phyloP scores from a whole-genome alignment of 345 rosid genomes.

The Moricandia arvensis region DNA sequence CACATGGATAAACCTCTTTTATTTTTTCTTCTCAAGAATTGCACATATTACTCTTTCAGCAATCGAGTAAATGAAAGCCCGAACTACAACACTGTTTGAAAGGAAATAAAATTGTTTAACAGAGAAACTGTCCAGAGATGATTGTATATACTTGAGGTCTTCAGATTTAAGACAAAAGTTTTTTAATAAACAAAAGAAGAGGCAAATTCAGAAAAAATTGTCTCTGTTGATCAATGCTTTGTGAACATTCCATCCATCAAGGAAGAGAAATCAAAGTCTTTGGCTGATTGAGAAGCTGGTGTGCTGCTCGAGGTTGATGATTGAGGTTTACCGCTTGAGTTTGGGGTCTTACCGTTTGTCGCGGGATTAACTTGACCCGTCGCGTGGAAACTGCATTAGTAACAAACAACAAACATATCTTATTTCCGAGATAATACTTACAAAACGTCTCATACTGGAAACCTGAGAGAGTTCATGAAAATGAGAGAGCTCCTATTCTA shows the following conservation, averaged over 20 bases:
- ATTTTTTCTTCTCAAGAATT: constrained; percentile 17
- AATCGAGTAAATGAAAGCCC: constrained; percentile 22
- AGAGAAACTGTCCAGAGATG: constrained; percentile 29
- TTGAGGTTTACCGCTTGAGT: constrained; percentile 51
- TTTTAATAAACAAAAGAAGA: background rate
- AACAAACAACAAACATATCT: constrained; percentile 6
- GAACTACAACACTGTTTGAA: constrained; percentile 30
- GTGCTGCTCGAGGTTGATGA: constrained; percentile 42
- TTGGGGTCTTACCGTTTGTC: constrained; percentile 44
- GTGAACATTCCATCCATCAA: constrained; percentile 85
- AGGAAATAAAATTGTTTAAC: background rate
- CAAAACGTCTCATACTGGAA: constrained; percentile 3
- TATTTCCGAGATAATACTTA: background rate
- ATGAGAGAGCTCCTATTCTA: background rate
- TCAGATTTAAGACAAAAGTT: constrained; percentile 15
- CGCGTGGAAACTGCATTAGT: constrained; percentile 49
- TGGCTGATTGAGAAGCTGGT: constrained; percentile 55
- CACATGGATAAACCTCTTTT: constrained; percentile 9
- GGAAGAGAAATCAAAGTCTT: constrained; percentile 92
- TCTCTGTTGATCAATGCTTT: constrained; percentile 51
- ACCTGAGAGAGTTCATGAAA: background rate
- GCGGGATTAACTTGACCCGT: constrained; percentile 51
- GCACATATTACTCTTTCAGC: constrained; percentile 28
- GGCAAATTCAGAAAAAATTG: constrained; percentile 3
- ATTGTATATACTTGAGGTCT: constrained; percentile 25